Conservation (phyloP, 1,284 basidiomycete genomes). For the Binderoboletus segoi region DNA sequence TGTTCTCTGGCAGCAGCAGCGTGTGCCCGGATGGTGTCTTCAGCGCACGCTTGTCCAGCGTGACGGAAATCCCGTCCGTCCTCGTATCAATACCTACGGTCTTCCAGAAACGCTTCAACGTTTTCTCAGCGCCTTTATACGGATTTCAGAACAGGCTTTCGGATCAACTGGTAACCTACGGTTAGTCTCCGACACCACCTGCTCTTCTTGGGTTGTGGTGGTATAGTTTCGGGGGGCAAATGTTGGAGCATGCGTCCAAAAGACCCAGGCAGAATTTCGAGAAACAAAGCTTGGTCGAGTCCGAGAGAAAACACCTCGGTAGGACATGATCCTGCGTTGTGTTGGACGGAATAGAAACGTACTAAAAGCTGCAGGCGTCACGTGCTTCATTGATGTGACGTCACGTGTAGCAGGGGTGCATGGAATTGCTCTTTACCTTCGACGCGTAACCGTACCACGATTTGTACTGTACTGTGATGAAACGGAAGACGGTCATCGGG, state of each 20-base stretch:
- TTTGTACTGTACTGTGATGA: constrained; percentile 19
- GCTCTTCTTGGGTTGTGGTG: constrained; percentile 38
- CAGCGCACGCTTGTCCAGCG: constrained; percentile 83
- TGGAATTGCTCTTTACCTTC: too few relatives aligned
- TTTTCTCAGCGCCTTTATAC: constrained; percentile 76
- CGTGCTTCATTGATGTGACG: constrained; percentile 31
- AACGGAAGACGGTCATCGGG: constrained; percentile 13
- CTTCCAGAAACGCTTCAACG: constrained; percentile 91
- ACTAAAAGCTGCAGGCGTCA: constrained; percentile 13
- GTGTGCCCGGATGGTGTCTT: constrained; percentile 85
- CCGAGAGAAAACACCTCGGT: constrained; percentile 1
- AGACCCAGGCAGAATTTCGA: not conserved
- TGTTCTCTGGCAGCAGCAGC: constrained; percentile 72
- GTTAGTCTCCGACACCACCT: constrained; percentile 57
- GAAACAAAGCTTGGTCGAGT: constrained; percentile 2
- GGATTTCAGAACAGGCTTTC: constrained; percentile 12
- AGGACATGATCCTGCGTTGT: constrained; percentile 21
- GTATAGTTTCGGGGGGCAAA: constrained; percentile 15
- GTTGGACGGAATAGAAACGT: not conserved
- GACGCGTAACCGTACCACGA: too few relatives aligned
- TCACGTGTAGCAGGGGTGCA: constrained; percentile 19
- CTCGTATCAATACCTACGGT: constrained; percentile 71
- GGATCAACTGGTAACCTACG: constrained; percentile 39
- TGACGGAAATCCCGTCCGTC: constrained; percentile 64
- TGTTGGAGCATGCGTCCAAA: not conserved